Evolutionary conservation across 345 rosid species (phyloP), one percentile per base, ranked within the genome.

Genomic region (Citrus glauca): DNA sequence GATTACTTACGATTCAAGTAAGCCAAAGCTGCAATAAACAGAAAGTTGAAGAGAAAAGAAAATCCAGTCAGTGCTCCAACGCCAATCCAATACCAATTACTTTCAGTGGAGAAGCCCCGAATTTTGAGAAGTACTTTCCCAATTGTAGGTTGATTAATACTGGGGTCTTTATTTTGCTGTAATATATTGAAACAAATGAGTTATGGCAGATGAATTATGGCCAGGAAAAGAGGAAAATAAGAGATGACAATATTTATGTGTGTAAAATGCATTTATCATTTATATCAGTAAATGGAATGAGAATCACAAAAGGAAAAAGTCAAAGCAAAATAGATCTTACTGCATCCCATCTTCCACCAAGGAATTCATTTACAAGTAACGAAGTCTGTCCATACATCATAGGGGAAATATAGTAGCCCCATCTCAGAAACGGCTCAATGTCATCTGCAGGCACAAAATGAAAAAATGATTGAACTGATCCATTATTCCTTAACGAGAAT

Each of bases 371-470:
- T 84, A 95, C 89, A 80, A 90, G 92, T 66, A 95, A 81, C 66
- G 98, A 97, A 74, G 91, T 93, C 76, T 95, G 98, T 77, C 97
- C 98, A 77, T 95, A 95, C 98, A 95, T 95, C 98, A 93, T 91
- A 24, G 98, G 98, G 14, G 98, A 95, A 66, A 60, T 22, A 74
- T 86, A 95, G 78, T 91, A 95, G 35, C 94, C 97, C 98, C 98
- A 94, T 56, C 88, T 85, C 98, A 95, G 80, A 89, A 89, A 91
- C 8, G 92, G 77, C 3, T 79, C 78, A 75, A 95, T 85, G 76
- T 93, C 97, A 82, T 91, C 98, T 95, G 83, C 65, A 76, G 61
- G 48, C 32, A 78, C 17, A 77, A 72, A 74, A 35, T 33, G 19
- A 42, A 60, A 30, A 55, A 14, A 71, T 67, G 22, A 20, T 53